Base-by-base conservation (phyloP, 352 stramenopile species). In the Phytophthora quininea region DNA sequence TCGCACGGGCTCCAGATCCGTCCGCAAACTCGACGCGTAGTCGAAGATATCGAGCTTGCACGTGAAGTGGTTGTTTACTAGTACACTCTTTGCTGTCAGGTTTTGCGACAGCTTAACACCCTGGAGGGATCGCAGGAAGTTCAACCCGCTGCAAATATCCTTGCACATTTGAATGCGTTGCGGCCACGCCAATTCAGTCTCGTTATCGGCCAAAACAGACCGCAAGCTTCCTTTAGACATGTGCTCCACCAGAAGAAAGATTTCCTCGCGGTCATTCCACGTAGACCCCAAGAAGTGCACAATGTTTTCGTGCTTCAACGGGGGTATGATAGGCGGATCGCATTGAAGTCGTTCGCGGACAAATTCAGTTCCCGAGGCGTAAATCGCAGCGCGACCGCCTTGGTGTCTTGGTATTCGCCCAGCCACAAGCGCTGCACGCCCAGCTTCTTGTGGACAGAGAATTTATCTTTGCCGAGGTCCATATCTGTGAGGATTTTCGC, bases 11-110 rank as follows among this genome's bases (percentile, higher is more conserved):
- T 62, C 56, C 1, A 58, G 58, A 29, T 86, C 62, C 32, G 84
- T 84, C 2, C 83, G 81, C 30, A 84, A 66, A 19, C 72, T 79
- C 11, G 63, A 73, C 12, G 76, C 78, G 35, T 89, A 91, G 53
- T 93, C 81, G 54, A 94, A 89, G 15, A 91, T 79, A 52, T 94
- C 84, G 11, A 94, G 63, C 61, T 94, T 94, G 57, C 84, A 92
- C 40, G 74, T 83, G n/a, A 89, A 61, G 4, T 89, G 71, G 4
- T 57, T 68, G 42, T 81, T 74, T 54, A 82, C 76, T 11, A 94
- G 63, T 47, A 91, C 78, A 54, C 77, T 91, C 46, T 73, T 84
- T n/a, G 67, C 69, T 12, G 82, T 89, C 29, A 93, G 31, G 33
- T 86, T 86, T 12, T 77, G 72, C 19, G 77, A 82, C 24, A 90